Conservation (phyloP, 768 basidiomycete species). For the Ramaria rubella region DNA sequence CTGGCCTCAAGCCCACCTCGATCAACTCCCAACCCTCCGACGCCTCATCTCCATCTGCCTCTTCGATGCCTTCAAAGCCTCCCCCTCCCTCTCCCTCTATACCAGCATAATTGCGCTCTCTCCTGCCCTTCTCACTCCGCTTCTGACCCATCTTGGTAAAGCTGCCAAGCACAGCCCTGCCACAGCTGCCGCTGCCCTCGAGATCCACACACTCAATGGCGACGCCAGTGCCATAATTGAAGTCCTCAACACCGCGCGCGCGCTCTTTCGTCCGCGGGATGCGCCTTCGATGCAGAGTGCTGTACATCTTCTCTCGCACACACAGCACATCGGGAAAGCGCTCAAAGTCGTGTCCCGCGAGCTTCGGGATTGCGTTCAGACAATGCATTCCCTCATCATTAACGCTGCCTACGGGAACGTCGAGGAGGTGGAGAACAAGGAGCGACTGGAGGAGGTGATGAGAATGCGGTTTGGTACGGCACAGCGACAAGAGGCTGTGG, state of each 20-base stretch:
- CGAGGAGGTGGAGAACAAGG: constrained; percentile 32
- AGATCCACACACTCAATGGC: constrained; percentile 38
- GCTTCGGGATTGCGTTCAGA: constrained; percentile 38
- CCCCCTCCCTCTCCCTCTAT: constrained; percentile 44
- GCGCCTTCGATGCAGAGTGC: constrained; percentile 40
- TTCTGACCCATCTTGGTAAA: constrained; percentile 30
- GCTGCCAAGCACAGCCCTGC: constrained; percentile 45
- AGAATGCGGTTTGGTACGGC: constrained; percentile 33
- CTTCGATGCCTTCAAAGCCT: constrained; percentile 39
- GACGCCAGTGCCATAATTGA: constrained; percentile 29
- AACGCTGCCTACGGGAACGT: constrained; percentile 40
- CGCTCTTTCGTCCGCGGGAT: constrained; percentile 60
- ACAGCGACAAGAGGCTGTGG: constrained; percentile 41
- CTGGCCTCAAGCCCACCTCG: constrained; percentile 42
- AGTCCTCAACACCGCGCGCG: constrained; percentile 41
- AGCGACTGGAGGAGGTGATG: constrained; percentile 41
- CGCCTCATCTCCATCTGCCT: constrained; percentile 41
- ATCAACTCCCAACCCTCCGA: constrained; percentile 36
- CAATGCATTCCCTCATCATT: constrained; percentile 39
- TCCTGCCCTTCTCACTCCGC: constrained; percentile 16
- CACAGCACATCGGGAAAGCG: constrained; percentile 17
- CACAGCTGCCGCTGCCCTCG: constrained; percentile 47
- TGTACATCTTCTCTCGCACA: constrained; percentile 31
- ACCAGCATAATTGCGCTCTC: constrained; percentile 36
- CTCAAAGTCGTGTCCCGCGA: constrained; percentile 47